Evolutionary conservation across 441 rosid species (phyloP).

Genomic region (Daphne laureola): DNA sequence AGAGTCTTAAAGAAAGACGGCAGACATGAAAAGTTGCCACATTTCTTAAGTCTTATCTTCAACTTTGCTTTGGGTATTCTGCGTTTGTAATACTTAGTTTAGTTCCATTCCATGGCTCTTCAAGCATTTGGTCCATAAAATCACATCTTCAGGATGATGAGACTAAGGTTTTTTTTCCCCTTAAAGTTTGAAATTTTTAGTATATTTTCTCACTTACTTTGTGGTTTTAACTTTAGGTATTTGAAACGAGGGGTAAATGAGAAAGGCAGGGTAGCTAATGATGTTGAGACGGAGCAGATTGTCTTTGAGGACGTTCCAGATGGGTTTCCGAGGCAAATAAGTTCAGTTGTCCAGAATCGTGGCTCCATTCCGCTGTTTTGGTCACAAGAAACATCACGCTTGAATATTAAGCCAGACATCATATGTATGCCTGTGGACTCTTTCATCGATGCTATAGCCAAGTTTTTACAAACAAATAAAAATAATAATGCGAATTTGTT

Average conservation of each 20-base stretch:
- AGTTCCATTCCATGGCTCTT: no score
- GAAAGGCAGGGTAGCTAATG: slow-evolving; percentile 97
- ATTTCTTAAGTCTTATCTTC: no score
- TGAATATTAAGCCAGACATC: slow-evolving; percentile 97
- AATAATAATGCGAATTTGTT: not conserved
- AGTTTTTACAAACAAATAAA: not conserved
- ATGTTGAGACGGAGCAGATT: slow-evolving; percentile 98
- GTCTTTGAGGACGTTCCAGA: slow-evolving; percentile 82
- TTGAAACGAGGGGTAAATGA: slow-evolving; percentile 96
- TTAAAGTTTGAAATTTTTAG: no score
- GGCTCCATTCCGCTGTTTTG: slow-evolving; percentile 98
- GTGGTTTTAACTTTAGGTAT: slow-evolving; percentile 51
- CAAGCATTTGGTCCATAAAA: no score
- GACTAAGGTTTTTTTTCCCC: no score
- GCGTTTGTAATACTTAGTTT: no score
- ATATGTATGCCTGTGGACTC: slow-evolving; percentile 48
- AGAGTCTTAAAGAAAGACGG: no score
- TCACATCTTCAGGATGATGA: no score
- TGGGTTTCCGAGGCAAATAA: slow-evolving; percentile 68
- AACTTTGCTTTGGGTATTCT: no score
- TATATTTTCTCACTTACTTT: not conserved
- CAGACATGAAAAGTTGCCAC: no score
- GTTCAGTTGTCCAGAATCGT: slow-evolving; percentile 91
- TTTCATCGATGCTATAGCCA: slow-evolving; percentile 8
- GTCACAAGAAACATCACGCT: slow-evolving; percentile 98